These are phyloP conservation scores for Evansstolkia leycettana DNA, from an alignment of 495 filamentous ascomycete species.

Conservation along the genomic window DNA sequence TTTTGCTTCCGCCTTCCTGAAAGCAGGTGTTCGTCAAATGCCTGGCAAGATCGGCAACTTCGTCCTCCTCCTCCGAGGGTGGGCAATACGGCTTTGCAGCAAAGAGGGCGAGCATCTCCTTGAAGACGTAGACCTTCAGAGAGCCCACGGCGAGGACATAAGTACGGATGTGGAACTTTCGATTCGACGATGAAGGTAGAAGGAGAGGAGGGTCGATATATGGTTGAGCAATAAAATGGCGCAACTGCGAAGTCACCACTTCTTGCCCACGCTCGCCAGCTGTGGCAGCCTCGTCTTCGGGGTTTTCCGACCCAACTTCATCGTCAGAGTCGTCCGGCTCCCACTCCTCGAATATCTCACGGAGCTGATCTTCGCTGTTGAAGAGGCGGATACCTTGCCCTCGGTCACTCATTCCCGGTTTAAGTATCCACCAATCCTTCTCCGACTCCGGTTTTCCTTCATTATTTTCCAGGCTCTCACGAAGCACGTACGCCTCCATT, in stretches of 20 bases:
- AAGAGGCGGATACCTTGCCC: conserved; percentile 90
- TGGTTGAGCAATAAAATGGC: conserved; percentile 92
- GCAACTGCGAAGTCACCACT: conserved; percentile 78
- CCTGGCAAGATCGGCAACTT: conserved; percentile 41
- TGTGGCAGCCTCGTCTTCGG: conserved; percentile 22
- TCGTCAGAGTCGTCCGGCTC: conserved; percentile 48
- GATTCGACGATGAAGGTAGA: conserved; percentile 44
- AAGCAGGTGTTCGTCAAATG: conserved; percentile 94
- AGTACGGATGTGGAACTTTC: conserved; percentile 90
- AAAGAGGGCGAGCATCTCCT: conserved; percentile 85
- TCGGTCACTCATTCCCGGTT: conserved; percentile 92
- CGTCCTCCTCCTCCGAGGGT: conserved; percentile 33
- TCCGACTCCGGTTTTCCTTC: conserved; percentile 31
- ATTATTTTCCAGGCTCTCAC: conserved; percentile 62
- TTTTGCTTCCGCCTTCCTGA: conserved; percentile 44
- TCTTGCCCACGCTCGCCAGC: conserved; percentile 23
- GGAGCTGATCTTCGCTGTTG: conserved; percentile 65
- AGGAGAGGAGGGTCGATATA: conserved; percentile 88
- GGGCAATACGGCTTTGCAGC: conserved; percentile 53
- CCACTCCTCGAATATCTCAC: conserved; percentile 80
- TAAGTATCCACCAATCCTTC: conserved; percentile 93
- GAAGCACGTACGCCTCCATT: conserved; percentile 75
- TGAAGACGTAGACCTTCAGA: conserved; percentile 76
- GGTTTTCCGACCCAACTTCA: conserved; percentile 17
- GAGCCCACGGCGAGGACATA: conserved; percentile 76